These are phyloP conservation scores for Hypoxylon subgilvum DNA, from an alignment of 495 filamentous ascomycete species.

Conservation along the genomic window DNA sequence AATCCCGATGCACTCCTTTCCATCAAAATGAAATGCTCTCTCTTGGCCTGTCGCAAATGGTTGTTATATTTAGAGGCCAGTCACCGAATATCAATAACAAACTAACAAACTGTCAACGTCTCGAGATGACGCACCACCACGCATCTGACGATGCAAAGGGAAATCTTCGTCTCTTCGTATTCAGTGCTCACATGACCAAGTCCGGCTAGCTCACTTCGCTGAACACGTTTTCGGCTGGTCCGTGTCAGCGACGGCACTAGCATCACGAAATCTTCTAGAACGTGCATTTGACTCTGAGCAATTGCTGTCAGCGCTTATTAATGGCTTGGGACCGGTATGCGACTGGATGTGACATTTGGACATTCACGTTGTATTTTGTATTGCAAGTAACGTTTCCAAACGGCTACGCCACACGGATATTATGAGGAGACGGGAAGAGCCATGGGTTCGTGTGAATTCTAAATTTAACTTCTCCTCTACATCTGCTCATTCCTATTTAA, in stretches of 20 bases:
- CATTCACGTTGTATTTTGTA: no score
- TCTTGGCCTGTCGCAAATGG: no score
- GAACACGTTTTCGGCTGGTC: slow-evolving; percentile 13
- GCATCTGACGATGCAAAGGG: background rate
- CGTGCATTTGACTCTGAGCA: no score
- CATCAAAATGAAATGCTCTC: no score
- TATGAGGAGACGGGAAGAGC: background rate
- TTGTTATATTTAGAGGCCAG: no score
- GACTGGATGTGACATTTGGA: no score
- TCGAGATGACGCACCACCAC: slow-evolving; percentile 5
- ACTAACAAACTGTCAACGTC: slow-evolving; percentile 12
- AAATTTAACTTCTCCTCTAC: slow-evolving; percentile 25
- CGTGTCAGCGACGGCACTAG: no score
- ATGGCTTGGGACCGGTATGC: no score
- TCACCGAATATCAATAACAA: no score
- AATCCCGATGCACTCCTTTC: no score
- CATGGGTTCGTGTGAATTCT: slow-evolving; percentile 17
- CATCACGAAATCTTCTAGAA: slow-evolving; percentile 5
- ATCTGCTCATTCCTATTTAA: background rate
- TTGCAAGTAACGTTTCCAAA: background rate
- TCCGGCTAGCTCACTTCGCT: background rate
- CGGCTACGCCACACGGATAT: background rate
- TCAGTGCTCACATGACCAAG: slow-evolving; percentile 24
- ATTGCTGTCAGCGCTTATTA: no score
- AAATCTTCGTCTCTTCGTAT: slow-evolving; percentile 33